Evolutionary conservation across 23 red algal genomes (phyloP).

Genomic region (Gracilaria domingensis): DNA sequence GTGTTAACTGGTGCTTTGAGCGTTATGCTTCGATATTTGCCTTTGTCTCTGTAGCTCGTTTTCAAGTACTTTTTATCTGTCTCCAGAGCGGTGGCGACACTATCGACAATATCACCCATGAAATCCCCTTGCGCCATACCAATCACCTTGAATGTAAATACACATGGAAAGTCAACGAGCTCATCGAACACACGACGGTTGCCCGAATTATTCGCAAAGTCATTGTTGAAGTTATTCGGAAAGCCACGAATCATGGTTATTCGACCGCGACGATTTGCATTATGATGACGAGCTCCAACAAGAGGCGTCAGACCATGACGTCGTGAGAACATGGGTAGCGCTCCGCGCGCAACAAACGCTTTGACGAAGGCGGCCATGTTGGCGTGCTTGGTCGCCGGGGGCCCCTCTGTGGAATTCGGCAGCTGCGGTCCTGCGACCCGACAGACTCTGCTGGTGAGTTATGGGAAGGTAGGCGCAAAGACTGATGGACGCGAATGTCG

Average conservation of each 20-base stretch:
- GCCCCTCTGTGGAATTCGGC: background rate
- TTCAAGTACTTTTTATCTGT: conserved; percentile 69
- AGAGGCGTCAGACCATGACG: background rate
- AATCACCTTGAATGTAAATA: conserved; percentile 97
- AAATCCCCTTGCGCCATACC: conserved; percentile 95
- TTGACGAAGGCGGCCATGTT: conserved; percentile 48
- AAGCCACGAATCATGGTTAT: conserved; percentile 86
- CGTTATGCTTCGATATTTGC: conserved; percentile 85
- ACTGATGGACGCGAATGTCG: background rate
- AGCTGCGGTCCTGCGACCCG: background rate
- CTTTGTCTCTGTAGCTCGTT: conserved; percentile 68
- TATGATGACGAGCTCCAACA: background rate
- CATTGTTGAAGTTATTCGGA: conserved; percentile 82
- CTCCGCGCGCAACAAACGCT: conserved; percentile 10
- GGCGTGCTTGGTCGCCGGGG: background rate
- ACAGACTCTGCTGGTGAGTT: background rate
- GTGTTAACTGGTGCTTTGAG: conserved; percentile 88
- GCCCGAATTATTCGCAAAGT: conserved; percentile 60
- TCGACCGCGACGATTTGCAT: conserved; percentile 2
- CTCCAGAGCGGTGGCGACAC: conserved; percentile 72
- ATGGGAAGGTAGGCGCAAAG: background rate
- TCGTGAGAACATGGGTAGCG: background rate
- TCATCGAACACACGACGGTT: conserved; percentile 78
- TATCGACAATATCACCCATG: conserved; percentile 86
- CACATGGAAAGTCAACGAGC: conserved; percentile 94